Percentiles rank a stretch among this genome's conserved stretches.
phyloP scores from a whole-genome alignment of 2,329 filamentous ascomycete species.

The Beauveria asiatica region DNA sequence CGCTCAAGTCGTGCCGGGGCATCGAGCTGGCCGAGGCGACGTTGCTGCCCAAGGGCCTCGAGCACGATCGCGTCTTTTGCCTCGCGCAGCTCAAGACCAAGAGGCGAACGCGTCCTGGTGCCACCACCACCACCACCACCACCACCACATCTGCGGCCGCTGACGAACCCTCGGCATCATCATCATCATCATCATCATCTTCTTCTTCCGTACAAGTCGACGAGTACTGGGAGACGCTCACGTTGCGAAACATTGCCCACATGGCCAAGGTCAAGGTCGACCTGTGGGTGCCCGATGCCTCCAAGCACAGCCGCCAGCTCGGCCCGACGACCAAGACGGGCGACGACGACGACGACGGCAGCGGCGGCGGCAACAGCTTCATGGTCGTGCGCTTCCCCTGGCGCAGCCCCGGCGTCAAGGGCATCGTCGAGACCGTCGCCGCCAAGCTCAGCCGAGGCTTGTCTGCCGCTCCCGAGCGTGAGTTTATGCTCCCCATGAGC shows the following conservation, averaged over 20 bases:
- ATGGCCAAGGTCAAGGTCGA: conserved; percentile 62
- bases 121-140: conserved; percentile 11
- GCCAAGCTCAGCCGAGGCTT: conserved; percentile 44
- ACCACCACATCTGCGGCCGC: neutral
- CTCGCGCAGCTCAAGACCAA: conserved; percentile 57
- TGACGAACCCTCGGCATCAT: neutral
- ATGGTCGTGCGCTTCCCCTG: conserved; percentile 61
- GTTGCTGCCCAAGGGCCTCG: conserved; percentile 60
- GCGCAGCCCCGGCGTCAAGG: conserved; percentile 39
- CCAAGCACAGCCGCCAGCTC: conserved; percentile 41
- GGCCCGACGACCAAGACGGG: conserved; percentile 29
- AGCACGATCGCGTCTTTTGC: conserved; percentile 74
- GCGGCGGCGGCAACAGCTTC: conserved; percentile 28
- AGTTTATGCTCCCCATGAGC: conserved; percentile 58
- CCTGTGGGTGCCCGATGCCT: conserved; percentile 60
- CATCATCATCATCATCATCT: neutral
- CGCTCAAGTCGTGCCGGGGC: conserved; percentile 72
- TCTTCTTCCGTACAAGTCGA: neutral
- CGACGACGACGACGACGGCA: neutral
- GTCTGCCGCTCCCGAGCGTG: conserved; percentile 47
- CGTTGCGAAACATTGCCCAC: conserved; percentile 58
- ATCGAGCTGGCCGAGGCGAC: conserved; percentile 61
- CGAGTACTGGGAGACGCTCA: conserved; percentile 58
- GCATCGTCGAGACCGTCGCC: conserved; percentile 33
- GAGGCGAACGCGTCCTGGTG: neutral